phyloP scores from a whole-genome alignment of 73 alveolate species.

The Paramecium sonneborni region DNA sequence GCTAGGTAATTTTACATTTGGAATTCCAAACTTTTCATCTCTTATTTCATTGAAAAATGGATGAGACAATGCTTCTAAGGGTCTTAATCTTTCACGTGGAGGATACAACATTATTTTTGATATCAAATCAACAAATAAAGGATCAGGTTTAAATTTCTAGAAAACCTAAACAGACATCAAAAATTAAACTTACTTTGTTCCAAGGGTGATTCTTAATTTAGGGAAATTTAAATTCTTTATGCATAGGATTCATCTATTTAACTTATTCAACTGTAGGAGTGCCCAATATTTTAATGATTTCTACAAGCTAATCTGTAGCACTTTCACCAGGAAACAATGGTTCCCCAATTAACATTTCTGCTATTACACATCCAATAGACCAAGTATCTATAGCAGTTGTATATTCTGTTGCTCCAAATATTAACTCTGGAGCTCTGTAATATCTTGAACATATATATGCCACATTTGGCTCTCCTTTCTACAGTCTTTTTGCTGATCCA shows the following conservation, averaged over 20 bases:
- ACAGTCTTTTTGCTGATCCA: constrained; percentile 93
- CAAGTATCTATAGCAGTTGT: constrained; percentile 90
- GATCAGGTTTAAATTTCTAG: constrained; percentile 64
- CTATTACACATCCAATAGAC: constrained; percentile 76
- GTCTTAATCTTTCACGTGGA: constrained; percentile 75
- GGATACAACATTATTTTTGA: constrained; percentile 77
- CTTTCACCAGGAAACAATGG: constrained; percentile 74
- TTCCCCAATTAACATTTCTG: constrained; percentile 75
- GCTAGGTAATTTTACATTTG: constrained; percentile 72
- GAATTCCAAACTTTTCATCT: constrained; percentile 69
- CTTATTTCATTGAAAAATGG: constrained; percentile 90
- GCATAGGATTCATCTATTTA: constrained; percentile 74
- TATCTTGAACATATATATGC: constrained; percentile 87
- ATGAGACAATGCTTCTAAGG: constrained; percentile 77
- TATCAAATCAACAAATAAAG: constrained; percentile 75
- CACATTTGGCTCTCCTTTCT: constrained; percentile 92
- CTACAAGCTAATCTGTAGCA: constrained; percentile 77
- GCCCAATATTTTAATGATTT: constrained; percentile 75
- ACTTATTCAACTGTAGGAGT: constrained; percentile 76
- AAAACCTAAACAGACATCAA: background rate
- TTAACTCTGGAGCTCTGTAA: constrained; percentile 95
- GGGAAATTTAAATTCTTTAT: constrained; percentile 66
- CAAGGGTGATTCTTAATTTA: constrained; percentile 68
- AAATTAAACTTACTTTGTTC: constrained; percentile 62
- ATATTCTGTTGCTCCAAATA: constrained; percentile 93